phyloP scores from a whole-genome alignment of 805 yeast genomes.

The Candida manassasensis region DNA sequence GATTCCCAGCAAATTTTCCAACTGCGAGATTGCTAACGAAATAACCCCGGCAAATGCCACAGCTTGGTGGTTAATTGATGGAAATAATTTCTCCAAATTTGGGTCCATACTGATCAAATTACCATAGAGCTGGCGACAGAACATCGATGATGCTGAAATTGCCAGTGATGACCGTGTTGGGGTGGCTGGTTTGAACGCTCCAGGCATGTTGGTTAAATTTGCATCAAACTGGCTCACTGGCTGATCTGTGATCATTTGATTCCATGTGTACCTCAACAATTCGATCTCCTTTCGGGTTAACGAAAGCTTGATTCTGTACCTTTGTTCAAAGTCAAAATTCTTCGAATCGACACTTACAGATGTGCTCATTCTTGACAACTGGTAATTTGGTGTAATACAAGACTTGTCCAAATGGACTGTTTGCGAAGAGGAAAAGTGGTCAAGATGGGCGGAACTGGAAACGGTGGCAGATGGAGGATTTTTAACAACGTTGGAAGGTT shows the following conservation, averaged over 20 bases:
- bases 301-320: conserved; percentile 18
- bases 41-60: conserved; percentile 75
- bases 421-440: too few species aligned
- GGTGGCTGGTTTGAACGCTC: conserved; percentile 22
- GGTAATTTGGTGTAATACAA: conserved; percentile 14
- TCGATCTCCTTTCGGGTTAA: conserved; percentile 38
- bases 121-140: conserved; percentile 72
- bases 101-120: conserved; percentile 62
- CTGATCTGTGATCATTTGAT: conserved; percentile 37
- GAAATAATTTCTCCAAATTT: conserved; percentile 58
- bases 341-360: conserved; percentile 19
- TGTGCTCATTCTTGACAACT: conserved; percentile 21
- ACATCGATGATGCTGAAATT: conserved; percentile 44
- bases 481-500: conserved; percentile 25
- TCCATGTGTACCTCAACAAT: conserved; percentile 45
- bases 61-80: conserved; percentile 75
- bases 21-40: conserved; percentile 58
- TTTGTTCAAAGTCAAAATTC: conserved; percentile 9
- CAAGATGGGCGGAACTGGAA: too few species aligned
- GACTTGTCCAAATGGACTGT: neutral
- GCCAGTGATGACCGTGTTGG: conserved; percentile 9
- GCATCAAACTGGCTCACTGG: conserved; percentile 15
- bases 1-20: conserved; percentile 54
- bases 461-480: too few species aligned
- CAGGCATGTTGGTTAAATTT: conserved; percentile 19